Evolutionary conservation across 805 yeast species (phyloP).

Genomic region (Candida nonsorbophila): DNA sequence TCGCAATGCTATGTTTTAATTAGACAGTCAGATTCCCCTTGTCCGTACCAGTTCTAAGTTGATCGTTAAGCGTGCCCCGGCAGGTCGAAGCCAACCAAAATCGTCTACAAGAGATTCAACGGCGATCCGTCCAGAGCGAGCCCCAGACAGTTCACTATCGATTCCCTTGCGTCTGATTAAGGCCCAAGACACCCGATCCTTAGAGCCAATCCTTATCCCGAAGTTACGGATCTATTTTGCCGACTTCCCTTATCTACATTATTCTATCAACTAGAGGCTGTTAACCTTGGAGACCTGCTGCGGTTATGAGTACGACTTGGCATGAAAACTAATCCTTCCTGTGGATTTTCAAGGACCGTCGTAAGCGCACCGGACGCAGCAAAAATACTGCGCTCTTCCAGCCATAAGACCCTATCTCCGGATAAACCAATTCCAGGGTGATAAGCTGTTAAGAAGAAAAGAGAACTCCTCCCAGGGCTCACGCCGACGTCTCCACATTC

Average conservation of each 20-base stretch:
- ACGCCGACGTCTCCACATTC: conserved; percentile 38
- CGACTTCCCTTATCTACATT: conserved; percentile 41
- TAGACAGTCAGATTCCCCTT: conserved; percentile 42
- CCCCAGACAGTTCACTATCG: conserved; percentile 13
- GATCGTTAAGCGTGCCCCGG: conserved; percentile 11
- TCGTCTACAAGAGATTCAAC: conserved; percentile 10
- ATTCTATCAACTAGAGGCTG: conserved; percentile 42
- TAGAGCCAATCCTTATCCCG: conserved; percentile 41
- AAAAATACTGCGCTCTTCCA: conserved; percentile 33
- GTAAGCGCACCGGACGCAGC: conserved; percentile 36
- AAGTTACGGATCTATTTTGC: conserved; percentile 40
- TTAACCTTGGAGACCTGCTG: conserved; percentile 44
- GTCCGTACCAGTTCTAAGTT: conserved; percentile 15
- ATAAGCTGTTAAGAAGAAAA: conserved; percentile 37
- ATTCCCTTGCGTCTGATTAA: conserved; percentile 27
- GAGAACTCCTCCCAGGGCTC: conserved; percentile 41
- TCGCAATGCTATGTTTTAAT: conserved; percentile 42
- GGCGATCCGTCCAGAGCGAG: conserved; percentile 18
- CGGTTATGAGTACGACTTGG: conserved; percentile 41
- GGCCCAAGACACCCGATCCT: conserved; percentile 36
- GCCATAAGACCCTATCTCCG: conserved; percentile 35
- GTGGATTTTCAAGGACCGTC: conserved; percentile 39
- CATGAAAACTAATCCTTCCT: conserved; percentile 34
- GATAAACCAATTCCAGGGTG: conserved; percentile 39
- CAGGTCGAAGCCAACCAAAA: conserved; percentile 7